Conservation (phyloP, 345 rosid genomes). For the Citrus inodora region DNA sequence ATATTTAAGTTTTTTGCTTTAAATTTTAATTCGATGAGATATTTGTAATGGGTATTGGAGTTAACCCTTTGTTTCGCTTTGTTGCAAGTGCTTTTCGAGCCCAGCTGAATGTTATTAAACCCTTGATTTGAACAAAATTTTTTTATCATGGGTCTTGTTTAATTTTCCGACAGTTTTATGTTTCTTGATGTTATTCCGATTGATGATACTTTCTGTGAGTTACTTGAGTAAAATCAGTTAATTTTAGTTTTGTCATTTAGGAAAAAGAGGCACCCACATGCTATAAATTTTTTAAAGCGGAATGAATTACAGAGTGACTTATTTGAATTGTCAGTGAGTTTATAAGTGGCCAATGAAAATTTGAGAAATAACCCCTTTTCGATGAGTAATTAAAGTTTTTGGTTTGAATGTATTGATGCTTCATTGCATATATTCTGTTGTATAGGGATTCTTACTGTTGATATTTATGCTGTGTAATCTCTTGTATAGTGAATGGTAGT, state of each 20-base stretch:
- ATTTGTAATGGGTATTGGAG: background rate
- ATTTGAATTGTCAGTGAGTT: background rate
- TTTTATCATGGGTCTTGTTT: background rate
- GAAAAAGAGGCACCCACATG: background rate
- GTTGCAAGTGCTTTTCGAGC: background rate
- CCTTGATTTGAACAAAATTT: background rate
- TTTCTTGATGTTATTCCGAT: no score
- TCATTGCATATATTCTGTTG: background rate
- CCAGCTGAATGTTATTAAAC: background rate
- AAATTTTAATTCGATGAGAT: background rate
- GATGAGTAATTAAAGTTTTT: background rate
- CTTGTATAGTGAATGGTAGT: background rate
- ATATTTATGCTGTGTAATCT: background rate
- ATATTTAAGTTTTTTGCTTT: background rate
- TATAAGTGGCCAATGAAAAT: background rate
- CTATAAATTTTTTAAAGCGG: background rate
- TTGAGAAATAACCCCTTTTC: background rate
- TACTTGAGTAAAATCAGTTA: background rate
- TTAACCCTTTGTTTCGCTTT: background rate
- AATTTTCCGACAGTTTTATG: background rate
- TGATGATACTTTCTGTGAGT: no score
- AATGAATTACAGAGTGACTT: background rate
- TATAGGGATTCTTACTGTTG: background rate
- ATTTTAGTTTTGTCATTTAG: background rate
- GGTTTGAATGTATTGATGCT: background rate